Conservation (phyloP, 345 rosid genomes). For the Excoecaria cochinchinensis region DNA sequence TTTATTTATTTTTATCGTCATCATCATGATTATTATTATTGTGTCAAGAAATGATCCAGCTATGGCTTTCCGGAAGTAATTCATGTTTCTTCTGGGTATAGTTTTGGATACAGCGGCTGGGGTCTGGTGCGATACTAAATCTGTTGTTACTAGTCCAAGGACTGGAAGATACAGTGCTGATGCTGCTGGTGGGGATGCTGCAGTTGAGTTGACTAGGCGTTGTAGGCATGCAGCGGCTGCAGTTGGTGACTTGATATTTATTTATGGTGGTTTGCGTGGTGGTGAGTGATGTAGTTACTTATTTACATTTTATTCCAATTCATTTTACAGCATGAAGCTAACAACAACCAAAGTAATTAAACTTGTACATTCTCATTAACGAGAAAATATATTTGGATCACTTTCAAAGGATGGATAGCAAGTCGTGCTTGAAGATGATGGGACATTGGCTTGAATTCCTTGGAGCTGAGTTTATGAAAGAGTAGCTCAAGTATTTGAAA, state of each 20-base stretch:
- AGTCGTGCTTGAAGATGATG: neutral
- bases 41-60: neutral
- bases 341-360: neutral
- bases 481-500: neutral
- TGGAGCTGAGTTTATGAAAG: neutral
- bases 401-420: neutral
- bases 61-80: neutral
- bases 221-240: conserved; percentile 99
- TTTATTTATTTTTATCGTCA: too few species aligned
- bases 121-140: conserved; percentile 99
- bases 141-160: conserved; percentile 94
- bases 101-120: conserved; percentile 99
- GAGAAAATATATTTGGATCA: neutral
- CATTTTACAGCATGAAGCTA: neutral
- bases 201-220: conserved; percentile 95
- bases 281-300: conserved; percentile 51
- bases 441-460: neutral
- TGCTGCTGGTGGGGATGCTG: conserved; percentile 98
- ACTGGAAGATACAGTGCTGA: conserved; percentile 90
- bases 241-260: conserved; percentile 86
- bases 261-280: conserved; percentile 98
- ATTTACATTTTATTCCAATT: conserved; percentile 3
- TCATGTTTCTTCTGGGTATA: conserved; percentile 34
- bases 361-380: neutral
- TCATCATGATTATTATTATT: neutral